A percentile compares a stretch with the other conserved stretches of the same genome.
Evolutionary conservation across 306 rosid species (phyloP).

Genomic region (Medicago truncatula): MtrunA17r5.0-ANR NC_053043.1:14368001-14368500

Average conservation of each 20-base stretch:
- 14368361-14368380: background rate
- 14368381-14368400: background rate
- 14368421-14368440: conserved; percentile 19
- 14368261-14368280: conserved; percentile 56
- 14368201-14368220: conserved; percentile 39
- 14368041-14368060: conserved; percentile 55
- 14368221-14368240: conserved; percentile 55
- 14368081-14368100: conserved; percentile 48
- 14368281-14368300: conserved; percentile 60
- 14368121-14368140: conserved; percentile 77
- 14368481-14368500: conserved; percentile 17
- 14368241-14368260: conserved; percentile 44
- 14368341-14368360: conserved; percentile 34
- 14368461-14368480: conserved; percentile 53
- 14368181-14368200: conserved; percentile 68
- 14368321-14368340: conserved; percentile 42
- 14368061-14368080: conserved; percentile 54
- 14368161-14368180: conserved; percentile 68
- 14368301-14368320: conserved; percentile 47
- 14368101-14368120: conserved; percentile 87
- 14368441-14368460: conserved; percentile 42
- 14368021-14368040: conserved; percentile 75
- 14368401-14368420: conserved; percentile 14
- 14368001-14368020: conserved; percentile 45
- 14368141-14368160: conserved; percentile 53